Percentiles rank a stretch among this genome's conserved stretches.
Conservation (phyloP, 805 yeast species). For the Starmerella scarabaei region DNA sequence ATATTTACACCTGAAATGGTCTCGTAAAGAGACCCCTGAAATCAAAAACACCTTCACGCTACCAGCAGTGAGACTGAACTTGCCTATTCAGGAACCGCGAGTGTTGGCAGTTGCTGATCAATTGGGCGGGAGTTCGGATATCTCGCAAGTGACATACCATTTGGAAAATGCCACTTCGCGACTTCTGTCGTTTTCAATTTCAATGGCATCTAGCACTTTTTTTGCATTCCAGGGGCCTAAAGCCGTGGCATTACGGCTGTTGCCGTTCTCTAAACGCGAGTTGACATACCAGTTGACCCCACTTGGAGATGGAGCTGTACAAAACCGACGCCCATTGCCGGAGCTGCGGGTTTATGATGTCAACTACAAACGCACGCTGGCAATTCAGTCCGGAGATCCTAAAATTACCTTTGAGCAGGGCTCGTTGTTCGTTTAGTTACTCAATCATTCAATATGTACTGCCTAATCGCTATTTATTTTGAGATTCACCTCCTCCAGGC, state of each 20-base stretch:
- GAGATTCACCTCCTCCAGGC: no score
- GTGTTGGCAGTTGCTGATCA: slow-evolving; percentile 19
- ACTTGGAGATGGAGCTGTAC: slow-evolving; percentile 20
- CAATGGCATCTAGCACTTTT: slow-evolving; percentile 31
- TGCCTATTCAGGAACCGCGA: slow-evolving; percentile 23
- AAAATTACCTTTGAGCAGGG: slow-evolving; percentile 14
- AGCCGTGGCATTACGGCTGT: slow-evolving; percentile 32
- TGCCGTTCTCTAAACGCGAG: slow-evolving; percentile 45
- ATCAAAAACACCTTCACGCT: slow-evolving; percentile 11
- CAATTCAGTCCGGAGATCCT: slow-evolving; percentile 32
- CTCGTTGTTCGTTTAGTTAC: slow-evolving; percentile 10
- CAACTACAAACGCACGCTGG: slow-evolving; percentile 50
- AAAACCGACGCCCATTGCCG: slow-evolving; percentile 36
- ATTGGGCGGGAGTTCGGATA: slow-evolving; percentile 21
- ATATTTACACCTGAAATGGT: slow-evolving; percentile 25
- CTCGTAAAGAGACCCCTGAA: slow-evolving; percentile 15
- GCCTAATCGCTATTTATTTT: not conserved
- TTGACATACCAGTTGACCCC: slow-evolving; percentile 25
- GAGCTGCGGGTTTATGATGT: slow-evolving; percentile 53
- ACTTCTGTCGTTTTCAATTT: slow-evolving; percentile 48
- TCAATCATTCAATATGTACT: not conserved
- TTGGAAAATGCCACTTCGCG: slow-evolving; percentile 67
- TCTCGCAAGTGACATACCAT: slow-evolving; percentile 32
- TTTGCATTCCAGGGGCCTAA: slow-evolving; percentile 32
- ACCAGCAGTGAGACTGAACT: slow-evolving; percentile 18